Conservation (phyloP, 2,329 filamentous ascomycete species). For the Amphichorda felina region DNA sequence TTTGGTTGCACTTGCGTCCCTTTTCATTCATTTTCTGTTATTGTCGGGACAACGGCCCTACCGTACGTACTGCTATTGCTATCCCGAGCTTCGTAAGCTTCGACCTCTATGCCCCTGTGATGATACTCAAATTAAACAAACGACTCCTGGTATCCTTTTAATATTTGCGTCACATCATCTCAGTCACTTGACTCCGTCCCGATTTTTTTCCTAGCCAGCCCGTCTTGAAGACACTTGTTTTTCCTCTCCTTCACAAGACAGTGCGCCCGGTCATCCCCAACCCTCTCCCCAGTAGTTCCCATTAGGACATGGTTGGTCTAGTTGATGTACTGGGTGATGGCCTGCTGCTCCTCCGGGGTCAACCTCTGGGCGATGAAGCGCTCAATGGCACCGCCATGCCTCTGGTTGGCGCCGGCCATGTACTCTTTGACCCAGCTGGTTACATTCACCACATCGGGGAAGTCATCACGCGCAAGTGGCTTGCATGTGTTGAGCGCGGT, state of each 20-base stretch:
- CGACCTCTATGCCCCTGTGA: background rate
- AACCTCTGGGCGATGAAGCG: conserved; percentile 63
- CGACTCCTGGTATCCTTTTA: conserved; percentile 2
- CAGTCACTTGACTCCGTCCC: no score
- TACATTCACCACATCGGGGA: conserved; percentile 72
- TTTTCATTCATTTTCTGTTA: no score
- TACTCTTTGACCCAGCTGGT: conserved; percentile 76
- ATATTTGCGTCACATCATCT: background rate
- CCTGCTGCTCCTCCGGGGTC: conserved; percentile 43
- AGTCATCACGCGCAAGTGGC: conserved; percentile 62
- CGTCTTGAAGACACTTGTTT: no score
- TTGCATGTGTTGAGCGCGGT: conserved; percentile 88
- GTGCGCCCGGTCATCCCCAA: no score
- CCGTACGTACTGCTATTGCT: no score
- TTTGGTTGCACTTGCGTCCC: no score
- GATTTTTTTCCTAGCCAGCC: no score
- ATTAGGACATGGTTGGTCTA: conserved; percentile 8
- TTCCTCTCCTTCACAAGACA: no score
- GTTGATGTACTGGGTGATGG: conserved; percentile 38
- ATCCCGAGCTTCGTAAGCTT: background rate
- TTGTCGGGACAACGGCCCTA: no score
- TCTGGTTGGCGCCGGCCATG: conserved; percentile 64
- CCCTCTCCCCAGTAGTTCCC: background rate
- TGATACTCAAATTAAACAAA: background rate
- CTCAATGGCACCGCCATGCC: conserved; percentile 59